Base-by-base conservation (phyloP, 208 protist genomes). In the Crithidia thermophila region DNA sequence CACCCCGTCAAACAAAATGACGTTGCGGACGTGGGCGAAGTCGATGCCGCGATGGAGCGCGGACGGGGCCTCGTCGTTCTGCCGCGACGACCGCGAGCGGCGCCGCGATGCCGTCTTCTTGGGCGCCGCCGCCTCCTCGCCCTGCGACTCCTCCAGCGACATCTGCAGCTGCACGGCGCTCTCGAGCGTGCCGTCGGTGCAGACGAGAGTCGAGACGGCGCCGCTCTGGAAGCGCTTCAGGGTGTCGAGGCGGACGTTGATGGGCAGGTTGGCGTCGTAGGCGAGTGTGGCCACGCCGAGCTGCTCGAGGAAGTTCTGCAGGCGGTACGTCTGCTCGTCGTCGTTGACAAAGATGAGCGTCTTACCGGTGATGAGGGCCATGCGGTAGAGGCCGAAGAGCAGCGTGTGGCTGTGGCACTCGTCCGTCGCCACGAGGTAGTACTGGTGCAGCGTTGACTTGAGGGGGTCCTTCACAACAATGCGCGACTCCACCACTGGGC, bases 1-100 rank as follows among this genome's bases (percentile, higher is more conserved):
- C 25, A 98, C 91, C n/a, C 98, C 91, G 83, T 99, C 97, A 67
- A 99, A 98, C 39, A 99, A 90, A 66, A 99, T 87, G 13, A 99
- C 94, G 65, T 95, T 98, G 51, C 85, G 82, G 8, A 99, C 97
- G 72, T 98, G 87, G 31, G 84, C 66, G 73, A 99, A 99, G 82
- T 99, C 98, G 60, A 99, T 93, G 65, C 98, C 98, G 57, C 98
- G 94, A 30, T 98, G 88, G 10, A 99, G 73, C 9, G 87, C 82
- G 1, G 82, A 91, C 55, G 76, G 70, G 20, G 62, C 66, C 55
- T 77, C 71, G 21, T 65, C 67, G 34, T 37, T 75, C 42, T 36
- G 33, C 40, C 1, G 21, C 33, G n/a, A 16, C 18, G 33, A 43
- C n/a, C 56, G 21, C 18, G 33, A 5, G 23, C 67, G 57, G 14